Percentiles rank a stretch among this genome's conserved stretches.
Conservation (phyloP, 768 basidiomycete genomes). For the Kwoniella mangroviensis region DNA sequence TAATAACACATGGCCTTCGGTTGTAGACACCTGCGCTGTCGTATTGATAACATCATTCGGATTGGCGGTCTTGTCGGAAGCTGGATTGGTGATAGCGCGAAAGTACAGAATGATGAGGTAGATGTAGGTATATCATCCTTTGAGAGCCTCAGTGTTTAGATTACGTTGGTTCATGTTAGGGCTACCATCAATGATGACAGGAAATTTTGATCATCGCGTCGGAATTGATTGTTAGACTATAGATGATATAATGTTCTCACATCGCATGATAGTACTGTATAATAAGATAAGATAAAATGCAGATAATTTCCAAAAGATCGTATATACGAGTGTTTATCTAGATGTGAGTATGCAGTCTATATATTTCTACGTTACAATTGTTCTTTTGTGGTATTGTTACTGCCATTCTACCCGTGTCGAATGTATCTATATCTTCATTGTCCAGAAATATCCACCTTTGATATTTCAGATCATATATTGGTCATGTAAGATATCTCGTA, state of each 20-base stretch:
- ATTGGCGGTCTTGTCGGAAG: background rate
- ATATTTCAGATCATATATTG: background rate
- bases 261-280: background rate
- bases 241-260: background rate
- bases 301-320: no score
- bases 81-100: no score
- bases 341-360: background rate
- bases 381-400: background rate
- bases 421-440: background rate
- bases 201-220: no score
- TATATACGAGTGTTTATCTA: background rate
- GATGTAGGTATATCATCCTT: no score
- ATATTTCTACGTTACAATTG: background rate
- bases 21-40: background rate
- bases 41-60: background rate
- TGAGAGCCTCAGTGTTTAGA: no score
- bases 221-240: no score
- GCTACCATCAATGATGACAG: no score
- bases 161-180: no score
- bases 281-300: no score
- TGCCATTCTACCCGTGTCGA: background rate
- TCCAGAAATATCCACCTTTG: no score
- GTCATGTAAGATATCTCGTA: background rate
- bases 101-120: no score
- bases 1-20: background rate